These are phyloP conservation scores for Pseudocercospora fuligena DNA, from an alignment of 2,329 filamentous ascomycete species.

Conservation along the genomic window DNA sequence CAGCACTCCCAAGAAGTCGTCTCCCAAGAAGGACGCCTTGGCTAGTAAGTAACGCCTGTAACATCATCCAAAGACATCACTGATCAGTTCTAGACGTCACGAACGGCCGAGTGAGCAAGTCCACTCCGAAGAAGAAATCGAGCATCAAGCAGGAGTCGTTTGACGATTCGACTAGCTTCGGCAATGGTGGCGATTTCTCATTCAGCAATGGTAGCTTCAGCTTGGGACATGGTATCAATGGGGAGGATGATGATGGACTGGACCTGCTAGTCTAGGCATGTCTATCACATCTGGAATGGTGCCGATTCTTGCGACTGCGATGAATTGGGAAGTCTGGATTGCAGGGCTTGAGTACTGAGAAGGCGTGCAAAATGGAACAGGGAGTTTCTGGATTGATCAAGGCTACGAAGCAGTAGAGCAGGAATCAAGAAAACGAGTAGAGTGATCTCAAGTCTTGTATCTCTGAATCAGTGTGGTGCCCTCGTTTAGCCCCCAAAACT, in stretches of 20 bases:
- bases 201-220: constrained; percentile 2
- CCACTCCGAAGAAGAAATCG: constrained; percentile 32
- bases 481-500: not conserved
- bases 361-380: not conserved
- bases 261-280: constrained; percentile 4
- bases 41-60: constrained; percentile 18
- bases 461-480: not conserved
- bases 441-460: not conserved
- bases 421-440: not conserved
- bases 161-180: constrained; percentile 1
- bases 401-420: not conserved
- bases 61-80: not conserved
- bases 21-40: constrained; percentile 33
- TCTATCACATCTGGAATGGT: not conserved
- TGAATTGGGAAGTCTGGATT: not conserved
- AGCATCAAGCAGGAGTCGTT: constrained; percentile 35
- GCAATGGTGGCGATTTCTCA: constrained; percentile 5
- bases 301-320: not conserved
- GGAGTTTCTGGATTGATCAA: not conserved
- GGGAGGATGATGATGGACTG: constrained; percentile 5
- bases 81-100: constrained; percentile 25
- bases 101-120: constrained; percentile 35
- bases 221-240: not conserved
- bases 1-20: constrained; percentile 32
- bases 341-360: not conserved